Conservation (phyloP, 208 protist genomes). For the Crithidia fasciculata region DNA sequence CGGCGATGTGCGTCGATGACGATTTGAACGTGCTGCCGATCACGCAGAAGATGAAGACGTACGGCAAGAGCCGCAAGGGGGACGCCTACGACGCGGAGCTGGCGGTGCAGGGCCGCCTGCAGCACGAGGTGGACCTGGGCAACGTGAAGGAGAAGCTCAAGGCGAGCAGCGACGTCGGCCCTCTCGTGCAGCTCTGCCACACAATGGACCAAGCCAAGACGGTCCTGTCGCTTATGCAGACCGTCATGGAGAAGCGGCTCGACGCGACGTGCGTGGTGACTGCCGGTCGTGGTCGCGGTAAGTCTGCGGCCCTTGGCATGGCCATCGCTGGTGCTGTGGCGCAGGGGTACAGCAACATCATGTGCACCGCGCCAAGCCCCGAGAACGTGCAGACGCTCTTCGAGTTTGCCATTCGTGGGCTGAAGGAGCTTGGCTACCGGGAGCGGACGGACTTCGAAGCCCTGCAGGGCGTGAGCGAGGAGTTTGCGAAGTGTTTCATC, state of each 20-base stretch:
- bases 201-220: conserved; percentile 98
- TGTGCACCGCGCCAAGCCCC: conserved; percentile 98
- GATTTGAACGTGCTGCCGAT: conserved; percentile 99
- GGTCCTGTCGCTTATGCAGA: conserved; percentile 97
- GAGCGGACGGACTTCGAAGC: conserved; percentile 99
- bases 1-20: conserved; percentile 98
- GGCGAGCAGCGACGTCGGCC: conserved; percentile 84
- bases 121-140: conserved; percentile 85
- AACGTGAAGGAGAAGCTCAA: conserved; percentile 82
- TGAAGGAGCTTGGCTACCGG: conserved; percentile 95
- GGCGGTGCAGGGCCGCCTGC: conserved; percentile 70
- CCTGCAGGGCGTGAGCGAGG: conserved; percentile 91
- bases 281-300: conserved; percentile 98
- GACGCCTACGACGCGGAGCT: conserved; percentile 71
- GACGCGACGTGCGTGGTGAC: conserved; percentile 97
- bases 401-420: conserved; percentile 98
- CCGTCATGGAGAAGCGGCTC: conserved; percentile 96
- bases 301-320: conserved; percentile 95
- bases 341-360: conserved; percentile 99
- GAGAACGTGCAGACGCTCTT: conserved; percentile 99
- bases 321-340: conserved; percentile 96
- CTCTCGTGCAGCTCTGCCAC: conserved; percentile 91
- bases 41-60: conserved; percentile 85
- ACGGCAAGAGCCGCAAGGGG: conserved; percentile 40
- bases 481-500: conserved; percentile 97